Evolutionary conservation across 805 yeast species (phyloP).

Genomic region (Sugiyamaella americana): DNA sequence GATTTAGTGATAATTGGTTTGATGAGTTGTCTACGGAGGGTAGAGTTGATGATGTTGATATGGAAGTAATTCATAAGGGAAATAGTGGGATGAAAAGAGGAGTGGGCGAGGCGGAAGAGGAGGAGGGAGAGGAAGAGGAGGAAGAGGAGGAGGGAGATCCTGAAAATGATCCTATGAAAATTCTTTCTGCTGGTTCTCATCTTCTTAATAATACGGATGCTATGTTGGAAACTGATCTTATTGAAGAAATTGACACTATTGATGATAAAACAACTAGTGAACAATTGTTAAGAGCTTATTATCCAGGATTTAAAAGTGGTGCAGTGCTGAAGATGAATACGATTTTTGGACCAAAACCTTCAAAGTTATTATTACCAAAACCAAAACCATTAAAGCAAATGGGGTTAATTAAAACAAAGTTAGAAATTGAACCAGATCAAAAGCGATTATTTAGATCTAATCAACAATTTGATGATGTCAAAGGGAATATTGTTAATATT

Average conservation of each 20-base stretch:
- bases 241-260: slow-evolving; percentile 20
- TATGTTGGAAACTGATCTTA: slow-evolving; percentile 16
- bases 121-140: slow-evolving; percentile 6
- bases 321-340: slow-evolving; percentile 58
- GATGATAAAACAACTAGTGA: slow-evolving; percentile 18
- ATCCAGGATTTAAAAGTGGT: slow-evolving; percentile 55
- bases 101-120: slow-evolving; percentile 5
- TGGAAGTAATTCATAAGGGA: slow-evolving; percentile 2
- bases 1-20: slow-evolving; percentile 8
- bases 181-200: not conserved
- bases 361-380: slow-evolving; percentile 45
- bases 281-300: slow-evolving; percentile 35
- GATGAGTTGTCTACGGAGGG: slow-evolving; percentile 10
- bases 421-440: slow-evolving; percentile 63
- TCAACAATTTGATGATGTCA: not conserved
- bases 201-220: slow-evolving; percentile 16
- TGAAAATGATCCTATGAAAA: not conserved
- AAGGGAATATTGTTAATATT: not conserved
- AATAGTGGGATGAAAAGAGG: not conserved
- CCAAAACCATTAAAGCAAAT: slow-evolving; percentile 36
- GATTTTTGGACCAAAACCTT: slow-evolving; percentile 59
- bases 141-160: slow-evolving; percentile 33
- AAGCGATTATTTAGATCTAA: slow-evolving; percentile 42
- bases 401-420: slow-evolving; percentile 48
- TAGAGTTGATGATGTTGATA: slow-evolving; percentile 33